phyloP scores from a whole-genome alignment of 2,329 filamentous ascomycete genomes.

The Coniella lustricola region DNA sequence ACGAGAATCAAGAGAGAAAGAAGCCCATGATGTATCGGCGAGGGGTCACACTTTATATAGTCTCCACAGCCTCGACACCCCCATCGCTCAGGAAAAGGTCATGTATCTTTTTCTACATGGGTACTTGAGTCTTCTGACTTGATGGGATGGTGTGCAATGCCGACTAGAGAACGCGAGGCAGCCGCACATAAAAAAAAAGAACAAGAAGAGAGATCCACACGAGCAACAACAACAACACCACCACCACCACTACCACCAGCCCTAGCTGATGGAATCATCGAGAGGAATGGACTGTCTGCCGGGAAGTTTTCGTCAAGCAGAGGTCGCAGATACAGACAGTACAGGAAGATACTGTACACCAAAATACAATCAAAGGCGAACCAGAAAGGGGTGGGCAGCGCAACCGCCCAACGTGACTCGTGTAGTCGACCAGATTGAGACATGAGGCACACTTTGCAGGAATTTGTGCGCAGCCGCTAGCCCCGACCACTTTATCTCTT shows the following conservation, averaged over 20 bases:
- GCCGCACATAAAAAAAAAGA: neutral
- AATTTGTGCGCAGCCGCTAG: slow-evolving; percentile 13
- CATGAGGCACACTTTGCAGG: slow-evolving; percentile 26
- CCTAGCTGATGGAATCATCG: neutral
- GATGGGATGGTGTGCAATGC: slow-evolving; percentile 22
- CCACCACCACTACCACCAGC: neutral
- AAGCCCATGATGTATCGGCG: slow-evolving; percentile 9
- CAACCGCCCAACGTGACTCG: slow-evolving; percentile 25
- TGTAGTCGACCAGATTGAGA: slow-evolving; percentile 22
- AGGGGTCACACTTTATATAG: slow-evolving; percentile 9
- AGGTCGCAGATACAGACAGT: too few relatives aligned
- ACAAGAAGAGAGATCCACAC: neutral
- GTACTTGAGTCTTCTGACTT: slow-evolving; percentile 21
- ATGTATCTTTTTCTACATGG: slow-evolving; percentile 7
- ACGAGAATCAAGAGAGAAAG: too few relatives aligned
- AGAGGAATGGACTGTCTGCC: slow-evolving; percentile 13
- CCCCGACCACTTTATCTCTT: slow-evolving; percentile 4
- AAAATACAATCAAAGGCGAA: too few relatives aligned
- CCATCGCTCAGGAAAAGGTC: slow-evolving; percentile 8
- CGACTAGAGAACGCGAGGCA: slow-evolving; percentile 9
- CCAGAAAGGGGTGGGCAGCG: slow-evolving; percentile 17
- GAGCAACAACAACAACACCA: neutral
- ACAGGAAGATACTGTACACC: neutral
- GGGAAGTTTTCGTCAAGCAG: slow-evolving; percentile 15
- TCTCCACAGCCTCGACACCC: slow-evolving; percentile 4